phyloP scores from a whole-genome alignment of 768 basidiomycete species.

The Roridomyces roridus region DNA sequence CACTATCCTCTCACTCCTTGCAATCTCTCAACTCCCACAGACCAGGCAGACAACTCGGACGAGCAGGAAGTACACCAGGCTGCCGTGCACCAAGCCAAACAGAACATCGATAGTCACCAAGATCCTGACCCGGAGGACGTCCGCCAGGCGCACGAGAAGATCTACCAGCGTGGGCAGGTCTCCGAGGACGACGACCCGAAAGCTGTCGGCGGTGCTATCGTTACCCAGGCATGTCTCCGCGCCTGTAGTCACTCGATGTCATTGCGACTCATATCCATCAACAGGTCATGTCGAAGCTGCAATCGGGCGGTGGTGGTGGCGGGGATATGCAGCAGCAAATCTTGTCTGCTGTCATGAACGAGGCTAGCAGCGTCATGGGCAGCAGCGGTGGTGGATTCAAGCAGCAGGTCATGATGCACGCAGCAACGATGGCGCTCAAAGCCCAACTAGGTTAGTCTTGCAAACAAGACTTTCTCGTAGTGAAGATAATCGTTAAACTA shows the following conservation, averaged over 20 bases:
- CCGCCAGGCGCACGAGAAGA: constrained; percentile 12
- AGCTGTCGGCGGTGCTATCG: constrained; percentile 13
- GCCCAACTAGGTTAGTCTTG: constrained; percentile 7
- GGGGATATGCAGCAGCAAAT: constrained; percentile 4
- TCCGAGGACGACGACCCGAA: neutral
- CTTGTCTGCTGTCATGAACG: constrained; percentile 8
- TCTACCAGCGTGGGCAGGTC: constrained; percentile 9
- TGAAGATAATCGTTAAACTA: no score
- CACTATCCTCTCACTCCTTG: neutral
- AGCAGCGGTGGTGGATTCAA: constrained; percentile 9
- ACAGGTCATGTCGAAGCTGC: constrained; percentile 17
- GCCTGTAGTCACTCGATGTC: neutral
- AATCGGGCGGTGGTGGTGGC: neutral
- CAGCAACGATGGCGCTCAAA: constrained; percentile 23
- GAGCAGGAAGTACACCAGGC: constrained; percentile 3
- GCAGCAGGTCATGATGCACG: constrained; percentile 16
- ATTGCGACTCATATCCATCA: no score
- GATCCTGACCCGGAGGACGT: constrained; percentile 9
- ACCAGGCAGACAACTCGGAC: constrained; percentile 11
- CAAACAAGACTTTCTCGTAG: no score
- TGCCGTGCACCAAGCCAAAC: neutral
- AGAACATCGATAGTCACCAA: constrained; percentile 1
- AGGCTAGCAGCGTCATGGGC: constrained; percentile 15
- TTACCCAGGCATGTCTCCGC: neutral
- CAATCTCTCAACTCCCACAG: no score